Conservation (phyloP, 805 yeast genomes). For the Cyberlindnera petersonii region DNA sequence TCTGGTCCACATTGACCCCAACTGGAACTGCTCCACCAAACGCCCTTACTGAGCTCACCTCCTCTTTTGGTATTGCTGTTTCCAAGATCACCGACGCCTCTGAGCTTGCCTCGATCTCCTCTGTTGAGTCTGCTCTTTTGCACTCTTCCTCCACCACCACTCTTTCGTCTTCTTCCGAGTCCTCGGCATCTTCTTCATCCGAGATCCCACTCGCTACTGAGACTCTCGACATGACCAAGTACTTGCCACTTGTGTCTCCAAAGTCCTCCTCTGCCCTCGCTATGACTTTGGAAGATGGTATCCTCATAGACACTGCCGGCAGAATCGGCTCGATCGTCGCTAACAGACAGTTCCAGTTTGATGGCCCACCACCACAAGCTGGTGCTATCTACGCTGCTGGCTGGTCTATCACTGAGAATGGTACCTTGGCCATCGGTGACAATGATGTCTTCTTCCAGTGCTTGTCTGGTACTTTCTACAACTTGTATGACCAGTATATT, state of each 20-base stretch:
- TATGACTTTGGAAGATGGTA: slow-evolving; percentile 47
- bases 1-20: slow-evolving; percentile 75
- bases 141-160: slow-evolving; percentile 70
- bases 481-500: slow-evolving; percentile 62
- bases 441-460: slow-evolving; percentile 66
- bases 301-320: slow-evolving; percentile 55
- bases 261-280: slow-evolving; percentile 46
- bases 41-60: slow-evolving; percentile 52
- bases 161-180: slow-evolving; percentile 8
- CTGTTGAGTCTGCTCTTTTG: too few species aligned
- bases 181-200: slow-evolving; percentile 8
- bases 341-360: slow-evolving; percentile 82
- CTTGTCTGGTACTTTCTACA: slow-evolving; percentile 72
- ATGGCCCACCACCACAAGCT: slow-evolving; percentile 84
- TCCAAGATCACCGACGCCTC: background rate
- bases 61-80: slow-evolving; percentile 66
- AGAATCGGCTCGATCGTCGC: slow-evolving; percentile 79
- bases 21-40: slow-evolving; percentile 45
- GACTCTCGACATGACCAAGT: slow-evolving; percentile 8
- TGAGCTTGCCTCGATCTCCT: slow-evolving; percentile 5
- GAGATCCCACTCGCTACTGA: slow-evolving; percentile 6
- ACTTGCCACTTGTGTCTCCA: slow-evolving; percentile 35
- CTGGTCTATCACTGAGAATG: slow-evolving; percentile 53
- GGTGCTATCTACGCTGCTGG: slow-evolving; percentile 70
- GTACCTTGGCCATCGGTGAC: slow-evolving; percentile 60